Evolutionary conservation across 1,284 basidiomycete genomes (phyloP), one percentile per base, ranked within the genome.

Genomic region (Ganoderma resinaceum): DNA sequence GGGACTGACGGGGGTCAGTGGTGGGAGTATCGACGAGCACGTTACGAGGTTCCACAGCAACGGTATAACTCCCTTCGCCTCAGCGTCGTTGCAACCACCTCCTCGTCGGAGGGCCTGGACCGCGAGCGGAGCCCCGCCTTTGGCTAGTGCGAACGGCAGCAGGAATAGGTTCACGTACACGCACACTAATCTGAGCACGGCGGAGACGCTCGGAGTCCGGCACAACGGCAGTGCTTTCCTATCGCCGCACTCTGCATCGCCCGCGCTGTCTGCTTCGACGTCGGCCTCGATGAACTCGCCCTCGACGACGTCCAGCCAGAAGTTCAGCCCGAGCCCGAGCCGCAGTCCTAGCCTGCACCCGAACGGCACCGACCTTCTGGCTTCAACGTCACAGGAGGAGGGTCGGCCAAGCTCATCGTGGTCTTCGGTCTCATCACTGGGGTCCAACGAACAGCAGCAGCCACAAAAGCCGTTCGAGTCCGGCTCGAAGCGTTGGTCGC

Each of bases 41-140:
- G 63, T 66, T 37, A 23, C 63, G 4, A 55, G 66, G 23, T 68
- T 69, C 70, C 66, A 71, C 43, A 52, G 65, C 18, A 67, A 66
- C 29, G 68, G 65, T 20, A 37, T 66, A 4, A 42, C 61, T 9
- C 42, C 66, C 31, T 67, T 75, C 12, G 70, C 64, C 18, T 84
- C 67, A 77, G 80, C 85, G 0, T 87, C 89, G 20, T 81, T 92
- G 62, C 89, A 90, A 60, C 91, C 90, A 2, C 89, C 91, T 0
- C 85, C 87, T 61, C 89, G 81, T 57, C 81, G 86, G 72, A 83
- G 80, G 31, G 78, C 86, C 18, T 87, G 86, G 83, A 82, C 80
- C n/a, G 83, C 84, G 55, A 76, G 75, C 53, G 78, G 76, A 16
- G 60, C 71, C 2, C 71, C 76, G 1, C 67, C 70, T 2, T 43